Conservation (phyloP, 768 basidiomycete species). For the Guyanaporus albipodus region DNA sequence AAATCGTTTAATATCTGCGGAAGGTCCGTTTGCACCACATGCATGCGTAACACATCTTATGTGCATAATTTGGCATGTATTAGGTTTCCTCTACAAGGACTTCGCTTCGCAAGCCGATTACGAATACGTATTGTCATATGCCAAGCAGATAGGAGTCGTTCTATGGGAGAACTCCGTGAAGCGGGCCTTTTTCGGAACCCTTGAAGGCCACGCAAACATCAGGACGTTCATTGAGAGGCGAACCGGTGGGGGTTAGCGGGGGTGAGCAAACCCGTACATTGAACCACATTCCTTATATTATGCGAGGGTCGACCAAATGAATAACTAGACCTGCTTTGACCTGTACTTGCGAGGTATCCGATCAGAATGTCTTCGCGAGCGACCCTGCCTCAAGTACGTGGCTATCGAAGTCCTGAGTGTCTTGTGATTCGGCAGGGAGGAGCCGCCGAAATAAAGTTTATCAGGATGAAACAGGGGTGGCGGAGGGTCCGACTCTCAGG, state of each 20-base stretch:
- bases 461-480: background rate
- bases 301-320: conserved; percentile 8
- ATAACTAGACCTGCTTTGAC: background rate
- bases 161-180: conserved; percentile 75
- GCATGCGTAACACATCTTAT: conserved; percentile 9
- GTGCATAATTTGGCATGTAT: background rate
- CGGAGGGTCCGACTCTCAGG: background rate
- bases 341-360: background rate
- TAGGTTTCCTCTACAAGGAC: conserved; percentile 85
- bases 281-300: conserved; percentile 1
- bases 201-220: conserved; percentile 76
- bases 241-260: conserved; percentile 37
- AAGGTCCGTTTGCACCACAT: conserved; percentile 52
- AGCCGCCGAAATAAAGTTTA: conserved; percentile 1
- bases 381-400: background rate
- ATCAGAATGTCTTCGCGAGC: conserved; percentile 4
- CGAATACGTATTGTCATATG: conserved; percentile 81
- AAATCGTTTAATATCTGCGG: conserved; percentile 82
- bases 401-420: background rate
- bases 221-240: conserved; percentile 76
- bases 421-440: conserved; percentile 8
- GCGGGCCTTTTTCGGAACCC: conserved; percentile 78
- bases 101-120: conserved; percentile 88
- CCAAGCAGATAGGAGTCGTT: conserved; percentile 75
- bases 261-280: background rate